Evolutionary conservation across 1,284 basidiomycete species (phyloP), one percentile per base, ranked within the genome.

Genomic region (Irpex lacteus): DNA sequence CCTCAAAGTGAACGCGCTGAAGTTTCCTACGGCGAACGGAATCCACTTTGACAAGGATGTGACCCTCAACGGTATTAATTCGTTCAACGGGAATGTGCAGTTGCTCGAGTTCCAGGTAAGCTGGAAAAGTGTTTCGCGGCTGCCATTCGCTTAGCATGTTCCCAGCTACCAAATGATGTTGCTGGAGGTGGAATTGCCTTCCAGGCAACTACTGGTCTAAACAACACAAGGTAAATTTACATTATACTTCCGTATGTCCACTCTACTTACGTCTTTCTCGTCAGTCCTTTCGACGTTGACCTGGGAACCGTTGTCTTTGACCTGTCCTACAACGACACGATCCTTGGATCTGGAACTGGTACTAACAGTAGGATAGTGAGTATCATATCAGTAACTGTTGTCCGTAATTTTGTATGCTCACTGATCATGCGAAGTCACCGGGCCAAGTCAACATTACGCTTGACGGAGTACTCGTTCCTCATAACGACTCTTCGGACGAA

Each of bases 141-240:
- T 19, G 18, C 13, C 18, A 59, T n/a, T 44, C 40, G 9, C 26
- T 37, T 4, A 13, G 15, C 6, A 40, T 19, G 32, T 18, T 7
- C 18, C 11, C 13, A 54, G 62, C 78, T 94, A n/a, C 92, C 91
- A 0, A 85, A 84, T 49, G 90, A 92, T 70, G 84, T 85, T 73
- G 85, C 88, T 1, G 77, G 75, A 0, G 89, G 89, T 54, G 92
- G 91, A 38, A 88, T 94, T 70, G 76, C 90, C 70, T 89, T 90
- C 67, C 71, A 80, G 40, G 85, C 89, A 11, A 77, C 81, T 9
- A 91, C 88, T 0, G 73, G 79, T 60, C 72, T 94, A 55, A 80
- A 73, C 54, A 94, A 94, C 71, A 81, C 84, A 19, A 91, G 90
- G 85, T 85, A 70, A 49, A 36, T 18, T 9, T 19, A n/a, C n/a